Conservation (phyloP, 2,329 filamentous ascomycete species). For the Exophiala alcalophila region DNA sequence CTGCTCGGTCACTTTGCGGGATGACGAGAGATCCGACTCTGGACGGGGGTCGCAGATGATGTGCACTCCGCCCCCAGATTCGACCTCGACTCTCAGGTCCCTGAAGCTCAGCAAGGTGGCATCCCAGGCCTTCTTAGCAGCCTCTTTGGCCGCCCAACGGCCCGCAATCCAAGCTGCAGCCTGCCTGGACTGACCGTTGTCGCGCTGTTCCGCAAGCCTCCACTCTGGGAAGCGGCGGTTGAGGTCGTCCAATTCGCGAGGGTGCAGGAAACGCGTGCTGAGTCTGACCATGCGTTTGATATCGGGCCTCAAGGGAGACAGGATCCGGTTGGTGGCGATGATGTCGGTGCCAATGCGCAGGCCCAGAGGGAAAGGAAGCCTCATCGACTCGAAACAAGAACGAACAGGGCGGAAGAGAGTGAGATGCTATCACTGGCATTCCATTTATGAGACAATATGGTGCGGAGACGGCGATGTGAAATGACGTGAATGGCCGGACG, state of each 20-base stretch:
- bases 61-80: conserved; percentile 15
- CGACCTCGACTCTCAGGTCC: conserved; percentile 50
- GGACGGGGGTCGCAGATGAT: conserved; percentile 29
- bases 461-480: no score
- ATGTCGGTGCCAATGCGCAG: conserved; percentile 76
- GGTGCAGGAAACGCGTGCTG: conserved; percentile 41
- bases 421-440: no score
- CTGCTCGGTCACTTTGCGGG: conserved; percentile 41
- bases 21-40: conserved; percentile 13
- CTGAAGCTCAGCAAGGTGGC: conserved; percentile 60
- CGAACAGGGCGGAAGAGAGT: no score
- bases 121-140: conserved; percentile 68
- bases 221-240: conserved; percentile 33
- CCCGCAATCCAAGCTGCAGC: conserved; percentile 40
- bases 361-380: conserved; percentile 57
- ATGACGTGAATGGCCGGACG: no score
- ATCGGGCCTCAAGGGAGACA: conserved; percentile 50
- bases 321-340: conserved; percentile 66
- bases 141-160: conserved; percentile 73
- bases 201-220: conserved; percentile 5
- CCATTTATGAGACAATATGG: no score
- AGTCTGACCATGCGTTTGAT: conserved; percentile 35
- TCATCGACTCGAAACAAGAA: no score
- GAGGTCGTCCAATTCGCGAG: conserved; percentile 41
- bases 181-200: conserved; percentile 10